Conservation (phyloP, 805 yeast species). For the Kurtzmaniella fragi region DNA sequence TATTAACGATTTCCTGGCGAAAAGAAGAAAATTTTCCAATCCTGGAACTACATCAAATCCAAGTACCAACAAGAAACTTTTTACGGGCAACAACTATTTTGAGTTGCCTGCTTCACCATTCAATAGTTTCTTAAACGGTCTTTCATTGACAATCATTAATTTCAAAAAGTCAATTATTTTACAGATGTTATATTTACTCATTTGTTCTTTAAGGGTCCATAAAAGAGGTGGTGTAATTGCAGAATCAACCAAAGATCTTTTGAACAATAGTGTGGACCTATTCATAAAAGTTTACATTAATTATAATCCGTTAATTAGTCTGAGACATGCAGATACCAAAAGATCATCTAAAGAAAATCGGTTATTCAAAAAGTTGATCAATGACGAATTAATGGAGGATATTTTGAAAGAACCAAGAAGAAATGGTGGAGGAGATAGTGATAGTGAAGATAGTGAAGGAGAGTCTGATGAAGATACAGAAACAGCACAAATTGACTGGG, state of each 20-base stretch:
- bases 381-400: slow-evolving; percentile 35
- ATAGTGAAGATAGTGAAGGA: slow-evolving; percentile 19
- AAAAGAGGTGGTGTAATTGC: slow-evolving; percentile 18
- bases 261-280: slow-evolving; percentile 23
- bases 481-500: slow-evolving; percentile 39
- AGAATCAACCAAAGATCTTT: slow-evolving; percentile 14
- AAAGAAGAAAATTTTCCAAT: slow-evolving; percentile 20
- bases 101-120: slow-evolving; percentile 35
- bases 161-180: slow-evolving; percentile 37
- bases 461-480: slow-evolving; percentile 6
- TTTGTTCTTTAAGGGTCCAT: slow-evolving; percentile 32
- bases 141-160: slow-evolving; percentile 39
- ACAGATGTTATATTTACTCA: slow-evolving; percentile 38
- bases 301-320: slow-evolving; percentile 19
- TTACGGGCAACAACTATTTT: background rate
- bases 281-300: slow-evolving; percentile 35
- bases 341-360: slow-evolving; percentile 23
- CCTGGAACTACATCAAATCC: background rate
- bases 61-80: slow-evolving; percentile 1
- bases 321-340: background rate
- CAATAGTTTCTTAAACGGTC: slow-evolving; percentile 37
- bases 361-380: slow-evolving; percentile 31
- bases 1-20: slow-evolving; percentile 38
- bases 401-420: slow-evolving; percentile 25
- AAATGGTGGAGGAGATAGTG: slow-evolving; percentile 23